phyloP scores from a whole-genome alignment of 306 rosid genomes.

The Datisca glomerata region DNA sequence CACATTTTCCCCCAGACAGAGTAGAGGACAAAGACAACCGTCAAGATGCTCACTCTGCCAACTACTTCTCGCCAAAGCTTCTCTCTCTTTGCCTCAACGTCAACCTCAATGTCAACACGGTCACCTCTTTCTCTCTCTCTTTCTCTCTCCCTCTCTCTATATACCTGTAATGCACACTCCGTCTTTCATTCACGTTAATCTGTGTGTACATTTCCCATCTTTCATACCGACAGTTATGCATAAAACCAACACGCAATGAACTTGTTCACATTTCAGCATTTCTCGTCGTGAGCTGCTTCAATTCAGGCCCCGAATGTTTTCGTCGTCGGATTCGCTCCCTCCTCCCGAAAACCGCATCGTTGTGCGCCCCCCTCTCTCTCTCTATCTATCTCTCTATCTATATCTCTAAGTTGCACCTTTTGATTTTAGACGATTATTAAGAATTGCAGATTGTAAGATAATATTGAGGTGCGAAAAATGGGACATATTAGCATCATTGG shows the following conservation, averaged over 20 bases:
- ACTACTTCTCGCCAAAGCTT: not conserved
- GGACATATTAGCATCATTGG: not conserved
- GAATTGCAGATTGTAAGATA: not conserved
- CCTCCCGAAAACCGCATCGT: slow-evolving; percentile 37
- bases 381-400: slow-evolving; percentile 1
- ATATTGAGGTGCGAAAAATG: not conserved
- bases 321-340: slow-evolving; percentile 28
- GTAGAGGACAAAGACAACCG: too few species aligned
- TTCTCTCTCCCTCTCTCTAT: not conserved
- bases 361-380: slow-evolving; percentile 27
- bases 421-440: not conserved
- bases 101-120: slow-evolving; percentile 5
- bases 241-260: slow-evolving; percentile 4
- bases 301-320: slow-evolving; percentile 33
- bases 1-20: too few species aligned
- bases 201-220: too few species aligned
- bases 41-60: not conserved
- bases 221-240: too few species aligned
- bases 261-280: slow-evolving; percentile 4
- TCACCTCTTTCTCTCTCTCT: not conserved
- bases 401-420: not conserved
- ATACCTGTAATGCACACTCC: not conserved
- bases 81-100: not conserved
- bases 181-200: too few species aligned
- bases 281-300: slow-evolving; percentile 2